These are phyloP conservation scores for Aspergillus fructus DNA, from an alignment of 2,329 filamentous ascomycete species.

Conservation along the genomic window DNA sequence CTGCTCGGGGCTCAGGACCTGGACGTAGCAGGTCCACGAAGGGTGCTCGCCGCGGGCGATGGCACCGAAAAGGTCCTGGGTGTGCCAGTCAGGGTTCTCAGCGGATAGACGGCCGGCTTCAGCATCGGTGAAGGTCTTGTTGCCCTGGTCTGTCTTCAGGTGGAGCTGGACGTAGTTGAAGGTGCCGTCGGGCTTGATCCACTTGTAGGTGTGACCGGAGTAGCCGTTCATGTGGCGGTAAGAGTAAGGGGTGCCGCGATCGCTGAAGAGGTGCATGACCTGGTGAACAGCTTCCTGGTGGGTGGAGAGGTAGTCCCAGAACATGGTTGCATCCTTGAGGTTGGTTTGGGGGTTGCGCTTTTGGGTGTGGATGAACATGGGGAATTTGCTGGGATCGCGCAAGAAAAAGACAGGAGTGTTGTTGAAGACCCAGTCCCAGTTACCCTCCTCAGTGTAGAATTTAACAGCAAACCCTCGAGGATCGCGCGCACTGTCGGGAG, in stretches of 20 bases:
- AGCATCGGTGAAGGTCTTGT: conserved; percentile 58
- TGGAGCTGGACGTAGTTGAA: conserved; percentile 68
- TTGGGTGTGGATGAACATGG: conserved; percentile 71
- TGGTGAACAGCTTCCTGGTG: conserved; percentile 65
- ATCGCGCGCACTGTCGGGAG: conserved; percentile 69
- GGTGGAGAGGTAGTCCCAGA: conserved; percentile 65
- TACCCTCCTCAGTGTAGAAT: conserved; percentile 72
- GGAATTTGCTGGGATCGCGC: conserved; percentile 72
- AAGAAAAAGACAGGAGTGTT: conserved; percentile 76
- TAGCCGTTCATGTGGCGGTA: conserved; percentile 69
- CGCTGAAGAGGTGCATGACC: conserved; percentile 65
- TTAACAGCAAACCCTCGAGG: conserved; percentile 72
- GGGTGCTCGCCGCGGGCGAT: conserved; percentile 63
- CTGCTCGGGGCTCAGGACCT: conserved; percentile 62
- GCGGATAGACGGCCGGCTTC: conserved; percentile 56
- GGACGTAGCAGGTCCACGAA: conserved; percentile 64
- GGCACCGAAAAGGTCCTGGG: conserved; percentile 63
- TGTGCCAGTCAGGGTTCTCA: conserved; percentile 62
- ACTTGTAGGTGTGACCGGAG: conserved; percentile 67
- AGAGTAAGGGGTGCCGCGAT: conserved; percentile 65
- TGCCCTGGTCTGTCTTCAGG: conserved; percentile 63
- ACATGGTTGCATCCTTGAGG: conserved; percentile 66
- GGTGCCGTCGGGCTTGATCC: conserved; percentile 63
- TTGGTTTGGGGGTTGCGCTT: conserved; percentile 72
- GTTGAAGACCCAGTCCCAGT: conserved; percentile 71